Conservation (phyloP, 306 rosid species). For the Albizia julibrissin region DNA sequence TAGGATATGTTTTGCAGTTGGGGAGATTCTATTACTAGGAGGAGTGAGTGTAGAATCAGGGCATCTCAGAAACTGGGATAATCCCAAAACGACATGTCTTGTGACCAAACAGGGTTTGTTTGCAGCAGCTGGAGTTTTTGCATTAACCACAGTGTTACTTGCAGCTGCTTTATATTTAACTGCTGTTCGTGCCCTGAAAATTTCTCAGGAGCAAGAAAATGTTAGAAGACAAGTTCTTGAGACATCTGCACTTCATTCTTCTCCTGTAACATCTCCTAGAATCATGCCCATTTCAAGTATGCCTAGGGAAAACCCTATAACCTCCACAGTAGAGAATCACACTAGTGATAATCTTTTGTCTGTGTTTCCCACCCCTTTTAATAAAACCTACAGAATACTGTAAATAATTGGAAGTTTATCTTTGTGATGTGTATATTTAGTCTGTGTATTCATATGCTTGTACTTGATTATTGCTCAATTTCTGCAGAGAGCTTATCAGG, state of each 20-base stretch:
- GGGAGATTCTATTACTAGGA: conserved; percentile 74
- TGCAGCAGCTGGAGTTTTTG: conserved; percentile 75
- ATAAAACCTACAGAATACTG: conserved; percentile 43
- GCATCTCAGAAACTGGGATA: conserved; percentile 72
- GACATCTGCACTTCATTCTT: conserved; percentile 53
- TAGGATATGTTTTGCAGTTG: conserved; percentile 87
- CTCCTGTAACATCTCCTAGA: conserved; percentile 75
- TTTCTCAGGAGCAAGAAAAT: conserved; percentile 48
- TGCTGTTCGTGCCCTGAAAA: conserved; percentile 64
- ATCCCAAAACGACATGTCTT: conserved; percentile 61
- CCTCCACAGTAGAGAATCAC: conserved; percentile 32
- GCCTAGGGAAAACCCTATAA: conserved; percentile 66
- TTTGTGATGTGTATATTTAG: neutral
- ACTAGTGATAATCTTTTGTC: conserved; percentile 27
- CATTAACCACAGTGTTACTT: conserved; percentile 68
- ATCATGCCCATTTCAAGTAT: conserved; percentile 39
- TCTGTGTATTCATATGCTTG: neutral
- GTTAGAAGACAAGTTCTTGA: conserved; percentile 59
- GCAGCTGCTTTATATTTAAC: conserved; percentile 75
- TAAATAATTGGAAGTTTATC: conserved; percentile 19
- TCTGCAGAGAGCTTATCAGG: neutral
- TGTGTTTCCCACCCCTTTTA: conserved; percentile 49
- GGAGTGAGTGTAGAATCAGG: conserved; percentile 87
- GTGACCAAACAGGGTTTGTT: conserved; percentile 64
- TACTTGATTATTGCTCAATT: neutral